A percentile compares a stretch with the other conserved stretches of the same genome.
Conservation (phyloP, 306 rosid genomes). For the Dryas octopetala region DNA sequence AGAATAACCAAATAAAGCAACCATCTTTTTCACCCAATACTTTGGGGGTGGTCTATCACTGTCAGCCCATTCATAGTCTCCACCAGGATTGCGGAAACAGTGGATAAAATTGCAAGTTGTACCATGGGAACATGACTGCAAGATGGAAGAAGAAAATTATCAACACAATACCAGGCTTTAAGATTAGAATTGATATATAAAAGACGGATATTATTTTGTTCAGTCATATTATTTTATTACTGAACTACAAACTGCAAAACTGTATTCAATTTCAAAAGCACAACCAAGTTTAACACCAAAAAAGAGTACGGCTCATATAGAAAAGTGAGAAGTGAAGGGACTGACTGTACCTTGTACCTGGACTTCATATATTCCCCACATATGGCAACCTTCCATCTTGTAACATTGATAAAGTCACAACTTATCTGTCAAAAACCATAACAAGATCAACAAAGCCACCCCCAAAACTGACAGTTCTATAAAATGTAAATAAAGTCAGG, state of each 20-base stretch:
- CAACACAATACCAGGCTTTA: conserved; percentile 2
- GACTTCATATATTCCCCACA: conserved; percentile 97
- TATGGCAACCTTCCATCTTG: conserved; percentile 94
- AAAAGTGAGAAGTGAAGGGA: conserved; percentile 19
- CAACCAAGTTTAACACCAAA: not conserved
- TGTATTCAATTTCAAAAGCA: conserved; percentile 16
- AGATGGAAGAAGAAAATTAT: conserved; percentile 27
- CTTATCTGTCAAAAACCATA: conserved; percentile 56
- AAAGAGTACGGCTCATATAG: conserved; percentile 24
- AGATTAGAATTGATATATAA: not conserved
- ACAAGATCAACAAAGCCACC: conserved; percentile 15
- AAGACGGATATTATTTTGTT: not conserved
- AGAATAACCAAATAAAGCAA: conserved; percentile 71
- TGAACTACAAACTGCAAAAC: conserved; percentile 13
- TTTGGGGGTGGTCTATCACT: conserved; percentile 81
- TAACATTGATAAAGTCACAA: conserved; percentile 75
- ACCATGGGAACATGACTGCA: conserved; percentile 89
- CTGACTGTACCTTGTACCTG: conserved; percentile 62
- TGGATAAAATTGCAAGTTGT: conserved; percentile 94
- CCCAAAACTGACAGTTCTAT: not conserved
- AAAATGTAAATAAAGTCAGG: not conserved
- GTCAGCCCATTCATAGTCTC: conserved; percentile 97
- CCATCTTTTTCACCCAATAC: conserved; percentile 77
- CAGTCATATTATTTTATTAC: not conserved
- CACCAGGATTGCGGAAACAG: conserved; percentile 91